Evolutionary conservation across 2,329 filamentous ascomycete species (phyloP).

Genomic region (Fusarium dlaminii): DNA sequence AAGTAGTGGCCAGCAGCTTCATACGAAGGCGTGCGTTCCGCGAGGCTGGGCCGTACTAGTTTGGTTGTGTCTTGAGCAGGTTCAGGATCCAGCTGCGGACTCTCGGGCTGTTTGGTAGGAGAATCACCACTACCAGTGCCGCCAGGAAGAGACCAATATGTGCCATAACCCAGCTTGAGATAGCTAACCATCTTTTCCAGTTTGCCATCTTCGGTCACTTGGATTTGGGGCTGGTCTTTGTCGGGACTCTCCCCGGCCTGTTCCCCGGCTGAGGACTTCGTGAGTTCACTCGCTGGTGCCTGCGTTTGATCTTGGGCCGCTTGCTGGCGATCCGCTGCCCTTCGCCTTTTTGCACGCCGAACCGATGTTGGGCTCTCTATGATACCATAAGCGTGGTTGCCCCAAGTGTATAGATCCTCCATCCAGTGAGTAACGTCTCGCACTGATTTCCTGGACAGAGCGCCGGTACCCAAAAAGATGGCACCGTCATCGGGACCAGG

Average conservation of each 20-base stretch:
- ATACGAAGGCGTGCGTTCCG: constrained; percentile 36
- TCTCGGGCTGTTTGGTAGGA: constrained; percentile 21
- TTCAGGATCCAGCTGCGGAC: constrained; percentile 22
- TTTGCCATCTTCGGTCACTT: constrained; percentile 47
- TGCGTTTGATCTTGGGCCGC: neutral
- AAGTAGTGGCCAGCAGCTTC: constrained; percentile 63
- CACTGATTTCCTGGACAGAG: constrained; percentile 75
- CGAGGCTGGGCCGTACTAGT: constrained; percentile 8
- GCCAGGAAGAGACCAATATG: constrained; percentile 66
- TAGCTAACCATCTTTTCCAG: constrained; percentile 69
- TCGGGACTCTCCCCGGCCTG: neutral
- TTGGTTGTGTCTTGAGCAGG: constrained; percentile 13
- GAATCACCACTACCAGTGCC: constrained; percentile 23
- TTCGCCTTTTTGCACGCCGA: constrained; percentile 59
- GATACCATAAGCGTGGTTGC: constrained; percentile 85
- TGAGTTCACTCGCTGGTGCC: neutral
- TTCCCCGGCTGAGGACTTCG: neutral
- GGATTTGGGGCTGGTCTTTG: constrained; percentile 29
- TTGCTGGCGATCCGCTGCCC: constrained; percentile 36
- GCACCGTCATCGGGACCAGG: constrained; percentile 81
- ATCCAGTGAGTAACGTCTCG: constrained; percentile 84
- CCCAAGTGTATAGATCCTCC: constrained; percentile 86
- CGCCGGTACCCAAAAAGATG: constrained; percentile 84
- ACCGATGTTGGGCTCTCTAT: constrained; percentile 78
- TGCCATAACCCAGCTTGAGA: constrained; percentile 73